Evolutionary conservation across 306 rosid species (phyloP).

Genomic region (Cicer bijugum): DNA sequence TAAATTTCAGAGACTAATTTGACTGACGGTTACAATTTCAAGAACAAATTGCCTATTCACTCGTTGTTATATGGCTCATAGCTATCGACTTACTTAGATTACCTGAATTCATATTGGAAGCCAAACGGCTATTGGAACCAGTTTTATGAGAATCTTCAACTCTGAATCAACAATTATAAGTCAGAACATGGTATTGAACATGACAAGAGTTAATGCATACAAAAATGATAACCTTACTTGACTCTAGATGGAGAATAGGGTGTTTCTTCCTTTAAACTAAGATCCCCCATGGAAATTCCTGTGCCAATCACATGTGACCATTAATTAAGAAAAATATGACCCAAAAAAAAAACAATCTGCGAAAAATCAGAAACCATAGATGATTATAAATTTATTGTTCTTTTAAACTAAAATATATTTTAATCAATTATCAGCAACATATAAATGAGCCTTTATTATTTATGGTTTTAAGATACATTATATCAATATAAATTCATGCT

Average conservation of each 20-base stretch:
- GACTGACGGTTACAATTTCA: no score
- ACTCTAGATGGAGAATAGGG: slow-evolving; percentile 78
- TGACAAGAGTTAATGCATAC: slow-evolving; percentile 28
- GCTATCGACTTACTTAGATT: slow-evolving; percentile 38
- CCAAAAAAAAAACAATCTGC: slow-evolving; percentile 24
- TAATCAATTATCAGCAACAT: slow-evolving; percentile 23
- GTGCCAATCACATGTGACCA: slow-evolving; percentile 41
- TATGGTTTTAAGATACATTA: neutral
- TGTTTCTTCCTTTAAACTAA: slow-evolving; percentile 77
- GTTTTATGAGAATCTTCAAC: slow-evolving; percentile 81
- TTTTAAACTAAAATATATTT: slow-evolving; percentile 25
- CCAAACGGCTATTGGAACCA: slow-evolving; percentile 65
- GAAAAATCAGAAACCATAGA: slow-evolving; percentile 39
- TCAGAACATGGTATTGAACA: slow-evolving; percentile 40
- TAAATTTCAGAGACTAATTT: no score
- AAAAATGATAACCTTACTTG: slow-evolving; percentile 65
- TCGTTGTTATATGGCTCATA: neutral
- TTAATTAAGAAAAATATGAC: slow-evolving; percentile 30
- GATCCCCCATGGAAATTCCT: slow-evolving; percentile 82
- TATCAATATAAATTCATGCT: slow-evolving; percentile 2
- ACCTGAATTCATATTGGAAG: slow-evolving; percentile 74
- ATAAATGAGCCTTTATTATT: slow-evolving; percentile 12
- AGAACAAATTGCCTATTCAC: no score
- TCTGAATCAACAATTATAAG: slow-evolving; percentile 55
- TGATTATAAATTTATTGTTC: slow-evolving; percentile 33